phyloP scores from a whole-genome alignment of 371 early-diverging fungal species.

The Mycotypha africana region DNA sequence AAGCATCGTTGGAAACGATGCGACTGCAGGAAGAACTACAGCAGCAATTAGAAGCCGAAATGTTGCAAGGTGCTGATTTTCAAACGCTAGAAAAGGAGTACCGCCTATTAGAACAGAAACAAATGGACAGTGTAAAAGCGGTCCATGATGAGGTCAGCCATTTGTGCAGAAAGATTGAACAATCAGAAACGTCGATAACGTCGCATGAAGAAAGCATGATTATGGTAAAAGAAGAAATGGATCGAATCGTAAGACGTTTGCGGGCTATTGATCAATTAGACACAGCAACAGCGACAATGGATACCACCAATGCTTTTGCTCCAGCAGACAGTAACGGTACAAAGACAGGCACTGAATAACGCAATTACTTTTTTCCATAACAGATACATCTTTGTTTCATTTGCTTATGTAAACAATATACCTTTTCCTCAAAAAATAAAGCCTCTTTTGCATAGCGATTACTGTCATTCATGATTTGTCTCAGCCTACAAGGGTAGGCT shows the following conservation, averaged over 20 bases:
- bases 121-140: constrained; percentile 23
- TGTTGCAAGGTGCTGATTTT: constrained; percentile 18
- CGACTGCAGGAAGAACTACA: constrained; percentile 35
- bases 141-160: constrained; percentile 29
- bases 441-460: too few relatives aligned
- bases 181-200: constrained; percentile 23
- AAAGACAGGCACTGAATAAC: too few relatives aligned
- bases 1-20: constrained; percentile 22
- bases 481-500: too few relatives aligned
- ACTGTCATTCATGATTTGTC: too few relatives aligned
- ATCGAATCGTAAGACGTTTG: constrained; percentile 38
- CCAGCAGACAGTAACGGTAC: too few relatives aligned
- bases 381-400: too few relatives aligned
- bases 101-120: constrained; percentile 19
- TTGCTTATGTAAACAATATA: too few relatives aligned
- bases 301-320: too few relatives aligned
- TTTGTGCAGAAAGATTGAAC: constrained; percentile 16
- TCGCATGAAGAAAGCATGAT: constrained; percentile 38
- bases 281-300: too few relatives aligned
- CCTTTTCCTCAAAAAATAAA: too few relatives aligned
- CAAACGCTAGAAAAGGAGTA: constrained; percentile 26
- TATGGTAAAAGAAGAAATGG: constrained; percentile 38
- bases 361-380: too few relatives aligned
- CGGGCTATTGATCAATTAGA: constrained; percentile 37
- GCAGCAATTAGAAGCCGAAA: constrained; percentile 25